Evolutionary conservation across 495 filamentous ascomycete genomes (phyloP).

Genomic region (Gamarada debralockiae): DNA sequence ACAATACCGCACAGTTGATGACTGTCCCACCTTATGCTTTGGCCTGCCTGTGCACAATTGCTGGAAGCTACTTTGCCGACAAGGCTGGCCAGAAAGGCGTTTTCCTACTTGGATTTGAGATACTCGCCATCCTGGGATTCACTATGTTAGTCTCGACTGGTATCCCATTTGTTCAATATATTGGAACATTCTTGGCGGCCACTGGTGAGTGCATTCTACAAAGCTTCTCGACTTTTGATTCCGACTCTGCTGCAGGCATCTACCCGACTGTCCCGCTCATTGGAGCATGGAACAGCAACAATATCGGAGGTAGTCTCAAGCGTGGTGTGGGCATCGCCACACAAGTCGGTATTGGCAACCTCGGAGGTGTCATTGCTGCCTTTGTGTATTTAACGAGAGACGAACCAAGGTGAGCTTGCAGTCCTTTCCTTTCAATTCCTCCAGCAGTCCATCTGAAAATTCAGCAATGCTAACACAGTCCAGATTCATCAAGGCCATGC

Average conservation of each 20-base stretch:
- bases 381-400: slow-evolving; percentile 60
- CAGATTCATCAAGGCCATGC: slow-evolving; percentile 15
- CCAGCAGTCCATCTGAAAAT: neutral
- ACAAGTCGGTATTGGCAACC: slow-evolving; percentile 75
- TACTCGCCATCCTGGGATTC: slow-evolving; percentile 56
- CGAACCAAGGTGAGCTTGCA: slow-evolving; percentile 48
- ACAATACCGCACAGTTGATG: slow-evolving; percentile 61
- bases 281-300: slow-evolving; percentile 78
- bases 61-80: slow-evolving; percentile 51
- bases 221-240: slow-evolving; percentile 10
- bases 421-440: neutral
- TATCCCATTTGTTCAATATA: slow-evolving; percentile 61
- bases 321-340: slow-evolving; percentile 73
- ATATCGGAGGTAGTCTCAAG: slow-evolving; percentile 76
- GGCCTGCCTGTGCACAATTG: slow-evolving; percentile 51
- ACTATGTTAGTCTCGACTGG: slow-evolving; percentile 55
- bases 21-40: slow-evolving; percentile 65
- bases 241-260: slow-evolving; percentile 49
- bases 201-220: slow-evolving; percentile 63
- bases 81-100: slow-evolving; percentile 40
- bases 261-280: slow-evolving; percentile 73
- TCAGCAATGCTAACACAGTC: neutral
- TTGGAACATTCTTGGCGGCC: slow-evolving; percentile 67
- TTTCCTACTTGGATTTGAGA: slow-evolving; percentile 52
- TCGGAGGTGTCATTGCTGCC: slow-evolving; percentile 64